Evolutionary conservation across 164 flowering plant genomes (phyloP), one percentile per base, ranked within the genome.

Genomic region (Stephania yunnanensis): DNA sequence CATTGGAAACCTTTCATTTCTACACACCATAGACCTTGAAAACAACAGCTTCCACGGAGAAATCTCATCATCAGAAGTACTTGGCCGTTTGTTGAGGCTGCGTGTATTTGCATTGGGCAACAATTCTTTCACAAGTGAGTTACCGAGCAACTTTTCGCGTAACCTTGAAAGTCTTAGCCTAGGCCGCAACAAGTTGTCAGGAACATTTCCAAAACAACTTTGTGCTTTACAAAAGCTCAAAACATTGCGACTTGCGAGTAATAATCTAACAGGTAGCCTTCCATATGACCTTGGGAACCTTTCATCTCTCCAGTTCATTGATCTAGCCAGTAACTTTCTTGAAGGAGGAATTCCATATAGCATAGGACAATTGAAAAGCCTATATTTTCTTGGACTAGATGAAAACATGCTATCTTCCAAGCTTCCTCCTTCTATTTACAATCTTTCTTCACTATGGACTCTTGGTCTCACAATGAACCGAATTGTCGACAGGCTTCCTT

Each of bases 61-160:
- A 15, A 81, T 84, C 53, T 83, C 88, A 9, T 70, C 88, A 9
- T 70, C 25, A 30, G 77, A 80, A 55, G 15, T 84, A 36, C 42
- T 36, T 17, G 80, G 82, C 13, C 68, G 69, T 55, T 46, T 84
- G 71, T 50, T 73, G 1, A 10, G 29, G 30, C 69, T 80, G 15
- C 42, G 31, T 48, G 3, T 6, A 6, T 25, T 71, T 2, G 13
- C 9, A 12, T 2, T 71, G n/a, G 17, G 42, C 30, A 71, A 71
- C 42, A 71, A 71, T 12, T 48, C 36, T 36, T 36, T 36, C 42
- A 36, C 42, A 36, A 1, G 42, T 36, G 42, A 36, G 42, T 36
- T 9, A 3, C 1, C 19, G 75, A 0, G 1, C 42, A 36, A 36
- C 42, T 36, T 36, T 36, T 36, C 42, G 42, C 42, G 4, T 36